These are phyloP conservation scores for Besnoitia besnoiti DNA, from an alignment of 169 alveolate species.

Conservation along the genomic window DNA sequence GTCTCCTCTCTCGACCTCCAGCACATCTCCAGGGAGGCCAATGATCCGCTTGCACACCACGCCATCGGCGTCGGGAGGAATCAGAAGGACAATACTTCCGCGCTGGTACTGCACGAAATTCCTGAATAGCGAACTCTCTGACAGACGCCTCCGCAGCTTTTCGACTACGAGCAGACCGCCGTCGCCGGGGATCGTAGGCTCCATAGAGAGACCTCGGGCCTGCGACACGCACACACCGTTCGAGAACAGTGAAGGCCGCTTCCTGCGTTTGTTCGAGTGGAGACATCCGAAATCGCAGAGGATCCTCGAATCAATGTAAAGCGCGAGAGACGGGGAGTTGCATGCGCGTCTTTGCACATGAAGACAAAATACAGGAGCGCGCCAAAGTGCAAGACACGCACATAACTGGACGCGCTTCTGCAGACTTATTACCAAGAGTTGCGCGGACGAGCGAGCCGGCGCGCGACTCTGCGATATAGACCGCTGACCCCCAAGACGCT, in stretches of 20 bases:
- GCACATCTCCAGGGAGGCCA: conserved; percentile 37
- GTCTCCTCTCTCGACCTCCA: not conserved
- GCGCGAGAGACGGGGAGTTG: too few species aligned
- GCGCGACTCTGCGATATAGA: too few species aligned
- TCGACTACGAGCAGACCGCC: conserved; percentile 1
- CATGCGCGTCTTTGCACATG: too few species aligned
- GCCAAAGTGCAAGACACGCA: too few species aligned
- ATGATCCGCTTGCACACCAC: conserved; percentile 24
- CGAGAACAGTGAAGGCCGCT: too few species aligned
- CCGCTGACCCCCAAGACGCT: not conserved
- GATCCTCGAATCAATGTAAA: too few species aligned
- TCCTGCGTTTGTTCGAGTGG: too few species aligned
- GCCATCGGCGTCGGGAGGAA: not conserved
- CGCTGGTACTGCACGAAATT: not conserved
- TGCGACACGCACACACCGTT: not conserved
- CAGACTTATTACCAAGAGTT: too few species aligned
- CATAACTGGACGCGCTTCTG: too few species aligned
- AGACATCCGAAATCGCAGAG: too few species aligned
- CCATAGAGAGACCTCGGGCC: conserved; percentile 26
- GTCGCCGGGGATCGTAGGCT: conserved; percentile 4
- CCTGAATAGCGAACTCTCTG: not conserved
- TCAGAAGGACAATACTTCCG: conserved; percentile 1
- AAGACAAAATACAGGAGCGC: too few species aligned
- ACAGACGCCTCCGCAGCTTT: not conserved
- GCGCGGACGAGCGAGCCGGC: too few species aligned